Conservation (phyloP, 331 rosid species). For the Quercus lobata region DNA sequence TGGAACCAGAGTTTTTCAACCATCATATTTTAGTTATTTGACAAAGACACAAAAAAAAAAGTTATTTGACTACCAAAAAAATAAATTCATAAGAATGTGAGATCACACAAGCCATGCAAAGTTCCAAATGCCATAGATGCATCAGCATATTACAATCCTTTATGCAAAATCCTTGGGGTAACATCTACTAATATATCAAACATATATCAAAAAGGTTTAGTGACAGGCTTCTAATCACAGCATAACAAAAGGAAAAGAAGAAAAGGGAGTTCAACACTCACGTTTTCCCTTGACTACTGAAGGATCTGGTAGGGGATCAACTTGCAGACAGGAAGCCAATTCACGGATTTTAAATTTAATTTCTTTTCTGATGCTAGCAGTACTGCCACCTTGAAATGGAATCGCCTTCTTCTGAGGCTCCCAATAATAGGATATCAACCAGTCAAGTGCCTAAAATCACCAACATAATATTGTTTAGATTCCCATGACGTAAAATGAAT, state of each 20-base stretch:
- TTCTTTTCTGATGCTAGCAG: constrained; percentile 40
- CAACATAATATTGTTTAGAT: not conserved
- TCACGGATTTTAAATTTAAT: constrained; percentile 58
- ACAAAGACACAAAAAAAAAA: too few relatives aligned
- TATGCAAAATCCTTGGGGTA: not conserved
- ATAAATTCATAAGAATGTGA: not conserved
- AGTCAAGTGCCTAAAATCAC: constrained; percentile 77
- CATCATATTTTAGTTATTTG: not conserved
- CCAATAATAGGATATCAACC: constrained; percentile 92
- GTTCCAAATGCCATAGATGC: not conserved
- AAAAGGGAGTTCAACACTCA: constrained; percentile 28
- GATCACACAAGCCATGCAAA: not conserved
- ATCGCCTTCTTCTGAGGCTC: constrained; percentile 82
- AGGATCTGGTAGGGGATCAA: constrained; percentile 30
- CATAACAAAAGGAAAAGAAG: constrained; percentile 6
- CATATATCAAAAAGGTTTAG: not conserved
- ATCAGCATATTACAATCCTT: not conserved
- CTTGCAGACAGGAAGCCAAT: constrained; percentile 49
- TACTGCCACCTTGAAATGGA: constrained; percentile 71
- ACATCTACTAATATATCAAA: not conserved
- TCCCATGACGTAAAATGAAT: not conserved
- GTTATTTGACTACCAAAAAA: too few relatives aligned
- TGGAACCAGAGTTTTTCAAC: not conserved
- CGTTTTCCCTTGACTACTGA: constrained; percentile 49
- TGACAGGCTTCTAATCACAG: not conserved